Evolutionary conservation across 768 basidiomycete genomes (phyloP).

Genomic region (Heimioporus sp.): DNA sequence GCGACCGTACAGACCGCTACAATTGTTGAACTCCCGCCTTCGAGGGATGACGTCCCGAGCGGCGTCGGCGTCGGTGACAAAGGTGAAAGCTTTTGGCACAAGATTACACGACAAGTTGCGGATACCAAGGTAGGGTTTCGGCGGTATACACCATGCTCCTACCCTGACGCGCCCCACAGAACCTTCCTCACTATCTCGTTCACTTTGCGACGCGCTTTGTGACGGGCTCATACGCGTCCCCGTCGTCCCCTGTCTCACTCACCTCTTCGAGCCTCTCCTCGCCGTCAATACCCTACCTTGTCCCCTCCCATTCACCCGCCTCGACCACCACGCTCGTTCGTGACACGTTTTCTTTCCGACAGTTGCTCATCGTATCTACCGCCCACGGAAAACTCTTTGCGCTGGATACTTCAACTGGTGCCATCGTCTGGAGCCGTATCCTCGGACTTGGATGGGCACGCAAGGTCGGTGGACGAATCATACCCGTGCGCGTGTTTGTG

Average conservation of each 20-base stretch:
- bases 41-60: conserved; percentile 22
- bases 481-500: conserved; percentile 62
- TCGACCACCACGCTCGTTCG: conserved; percentile 46
- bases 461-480: conserved; percentile 50
- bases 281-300: conserved; percentile 17
- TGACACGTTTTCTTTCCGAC: conserved; percentile 85
- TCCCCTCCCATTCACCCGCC: conserved; percentile 25
- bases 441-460: conserved; percentile 72
- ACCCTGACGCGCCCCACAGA: conserved; percentile 35
- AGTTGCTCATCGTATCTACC: conserved; percentile 75
- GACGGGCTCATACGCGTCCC: conserved; percentile 61
- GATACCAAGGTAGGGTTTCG: conserved; percentile 51
- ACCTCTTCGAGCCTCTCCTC: neutral
- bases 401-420: conserved; percentile 76
- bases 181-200: conserved; percentile 66
- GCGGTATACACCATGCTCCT: neutral
- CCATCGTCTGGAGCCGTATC: conserved; percentile 75
- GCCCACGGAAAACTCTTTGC: conserved; percentile 74
- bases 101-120: conserved; percentile 54
- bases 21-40: conserved; percentile 78
- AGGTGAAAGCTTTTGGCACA: conserved; percentile 46
- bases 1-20: conserved; percentile 60
- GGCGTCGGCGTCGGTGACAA: conserved; percentile 1
- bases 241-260: conserved; percentile 33
- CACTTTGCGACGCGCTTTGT: conserved; percentile 71